phyloP scores from a whole-genome alignment of 2,329 filamentous ascomycete species.

The Pseudogymnoascus sp. region DNA sequence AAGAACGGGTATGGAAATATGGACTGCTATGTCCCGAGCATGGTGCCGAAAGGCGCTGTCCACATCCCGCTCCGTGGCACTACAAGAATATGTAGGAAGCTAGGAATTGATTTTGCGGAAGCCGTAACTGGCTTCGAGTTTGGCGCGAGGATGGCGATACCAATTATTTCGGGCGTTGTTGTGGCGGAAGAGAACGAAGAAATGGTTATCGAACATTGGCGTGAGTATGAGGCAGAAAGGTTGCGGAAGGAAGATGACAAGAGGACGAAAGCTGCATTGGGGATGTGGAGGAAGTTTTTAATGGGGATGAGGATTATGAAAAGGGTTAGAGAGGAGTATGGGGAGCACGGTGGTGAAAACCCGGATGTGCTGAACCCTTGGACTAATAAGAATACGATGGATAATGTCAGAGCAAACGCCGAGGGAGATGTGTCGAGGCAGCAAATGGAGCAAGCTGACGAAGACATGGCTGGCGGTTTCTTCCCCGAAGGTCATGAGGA shows the following conservation, averaged over 20 bases:
- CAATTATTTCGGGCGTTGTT: conserved; percentile 84
- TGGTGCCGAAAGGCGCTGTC: conserved; percentile 78
- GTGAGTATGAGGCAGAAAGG: conserved; percentile 68
- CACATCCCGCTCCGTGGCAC: conserved; percentile 77
- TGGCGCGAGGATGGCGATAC: conserved; percentile 87
- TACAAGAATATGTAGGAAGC: conserved; percentile 71
- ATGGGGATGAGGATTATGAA: conserved; percentile 79
- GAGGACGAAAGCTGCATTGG: conserved; percentile 63
- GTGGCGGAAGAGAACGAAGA: conserved; percentile 74
- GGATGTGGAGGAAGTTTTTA: conserved; percentile 78
- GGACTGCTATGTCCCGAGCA: conserved; percentile 86
- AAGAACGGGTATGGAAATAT: conserved; percentile 97
- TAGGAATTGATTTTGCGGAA: conserved; percentile 85
- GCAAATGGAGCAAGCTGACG: conserved; percentile 32
- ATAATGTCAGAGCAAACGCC: conserved; percentile 21
- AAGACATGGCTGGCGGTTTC: conserved; percentile 55
- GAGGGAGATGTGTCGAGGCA: conserved; percentile 25
- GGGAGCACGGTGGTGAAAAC: conserved; percentile 44
- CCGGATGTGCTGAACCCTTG: conserved; percentile 50
- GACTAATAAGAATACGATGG: conserved; percentile 34
- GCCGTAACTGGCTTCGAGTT: conserved; percentile 97
- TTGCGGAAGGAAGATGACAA: conserved; percentile 77
- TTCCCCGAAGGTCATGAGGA: conserved; percentile 50
- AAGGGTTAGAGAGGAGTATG: conserved; percentile 70
- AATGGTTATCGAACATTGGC: conserved; percentile 68